Percentiles rank a stretch among this genome's conserved stretches.
Evolutionary conservation across 139 green algal species (phyloP).

Genomic region (Monoraphidium neglectum): DNA sequence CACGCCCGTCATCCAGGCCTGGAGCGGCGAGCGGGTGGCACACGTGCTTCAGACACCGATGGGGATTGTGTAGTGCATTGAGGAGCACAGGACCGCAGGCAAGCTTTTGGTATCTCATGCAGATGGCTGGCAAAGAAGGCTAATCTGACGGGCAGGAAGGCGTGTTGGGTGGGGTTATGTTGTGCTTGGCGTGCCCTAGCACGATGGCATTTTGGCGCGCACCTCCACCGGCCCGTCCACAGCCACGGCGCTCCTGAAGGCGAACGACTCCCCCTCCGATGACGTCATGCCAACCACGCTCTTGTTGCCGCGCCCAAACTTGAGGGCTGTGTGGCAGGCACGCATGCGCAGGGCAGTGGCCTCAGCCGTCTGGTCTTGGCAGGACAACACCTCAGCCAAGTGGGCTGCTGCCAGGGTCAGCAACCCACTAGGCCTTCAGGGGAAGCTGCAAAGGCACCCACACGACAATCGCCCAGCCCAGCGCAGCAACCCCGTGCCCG

Average conservation of each 20-base stretch:
- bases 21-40: no score
- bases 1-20: slow-evolving; percentile 80
- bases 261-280: slow-evolving; percentile 83
- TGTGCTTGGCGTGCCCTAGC: no score
- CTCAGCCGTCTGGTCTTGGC: not conserved
- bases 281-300: slow-evolving; percentile 82
- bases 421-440: not conserved
- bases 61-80: no score
- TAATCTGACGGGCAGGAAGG: no score
- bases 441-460: not conserved
- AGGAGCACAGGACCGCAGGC: no score
- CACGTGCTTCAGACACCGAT: no score
- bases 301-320: slow-evolving; percentile 85
- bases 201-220: no score
- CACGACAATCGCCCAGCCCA: not conserved
- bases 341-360: not conserved
- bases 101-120: no score
- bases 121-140: no score
- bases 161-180: no score
- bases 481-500: no score
- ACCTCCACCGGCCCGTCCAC: slow-evolving; percentile 82
- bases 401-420: not conserved
- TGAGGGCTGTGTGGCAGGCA: slow-evolving; percentile 47
- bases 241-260: slow-evolving; percentile 68
- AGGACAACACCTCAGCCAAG: not conserved